Evolutionary conservation across 2,329 filamentous ascomycete species (phyloP), one percentile per base, ranked within the genome.

Genomic region (Fusarium euwallaceae): DNA sequence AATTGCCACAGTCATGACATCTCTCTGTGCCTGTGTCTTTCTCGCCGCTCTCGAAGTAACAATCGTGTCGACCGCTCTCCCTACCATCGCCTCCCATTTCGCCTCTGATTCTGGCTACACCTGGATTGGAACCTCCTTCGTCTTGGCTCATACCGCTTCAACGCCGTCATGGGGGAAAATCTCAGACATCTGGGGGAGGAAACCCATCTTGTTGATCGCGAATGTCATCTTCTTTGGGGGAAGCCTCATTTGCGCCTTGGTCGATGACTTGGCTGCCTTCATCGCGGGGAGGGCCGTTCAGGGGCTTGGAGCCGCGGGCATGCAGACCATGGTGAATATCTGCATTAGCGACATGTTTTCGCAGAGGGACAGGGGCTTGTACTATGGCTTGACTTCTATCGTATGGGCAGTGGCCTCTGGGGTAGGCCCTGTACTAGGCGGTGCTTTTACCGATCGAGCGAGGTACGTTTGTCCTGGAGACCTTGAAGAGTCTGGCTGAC

Each of bases 121-220:
- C 16, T 95, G 93, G 94, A 93, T 96, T 70, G 93, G 93, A 1
- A 91, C 89, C 32, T 90, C 93, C 0, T 95, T 93, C 80, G 85
- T 95, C 4, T 88, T 95, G 12, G 92, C 91, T 17, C 91, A 90
- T 77, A 91, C 92, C 0, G 91, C 92, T 0, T 87, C 87, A 2
- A 90, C 89, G 0, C 92, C 93, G 0, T 88, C 92, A n/a, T 95
- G 93, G 93, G 92, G 91, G 6, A 89, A 88, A 70, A 80, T 90
- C 39, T 87, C 86, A 2, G 89, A 91, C 70, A 90, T 91, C 37
- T 91, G 86, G 86, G 89, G 89, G 4, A 85, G 89, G 8, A 90
- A 90, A 75, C 86, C 86, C 0, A 84, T 90, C 34, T 72, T 91
- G 4, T 78, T 90, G 1, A 75, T 83, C 1, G 85, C 88, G 1